Conservation (phyloP, 148 eudicot species). For the Amaranthus hypochondriacus region DNA sequence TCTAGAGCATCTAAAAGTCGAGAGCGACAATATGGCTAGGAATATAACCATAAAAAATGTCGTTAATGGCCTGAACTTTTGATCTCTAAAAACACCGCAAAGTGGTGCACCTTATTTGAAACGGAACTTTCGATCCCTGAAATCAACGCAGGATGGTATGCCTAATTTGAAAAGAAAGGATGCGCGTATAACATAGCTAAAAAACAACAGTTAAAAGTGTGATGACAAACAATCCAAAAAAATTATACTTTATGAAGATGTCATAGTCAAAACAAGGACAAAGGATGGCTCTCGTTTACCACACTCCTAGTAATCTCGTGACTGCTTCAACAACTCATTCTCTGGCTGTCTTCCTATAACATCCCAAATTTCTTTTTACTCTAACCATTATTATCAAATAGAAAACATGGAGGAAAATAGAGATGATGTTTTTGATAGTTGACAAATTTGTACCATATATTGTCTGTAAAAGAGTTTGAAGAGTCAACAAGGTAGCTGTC, state of each 20-base stretch:
- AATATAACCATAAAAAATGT: not conserved
- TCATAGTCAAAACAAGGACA: conserved; percentile 29
- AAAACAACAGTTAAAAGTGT: not conserved
- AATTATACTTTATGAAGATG: conserved; percentile 2
- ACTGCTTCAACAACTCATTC: conserved; percentile 21
- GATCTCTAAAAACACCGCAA: conserved; percentile 5
- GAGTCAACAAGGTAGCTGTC: conserved; percentile 1
- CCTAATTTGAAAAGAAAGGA: not conserved
- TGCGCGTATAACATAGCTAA: not conserved
- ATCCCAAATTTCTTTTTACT: not conserved
- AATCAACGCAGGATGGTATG: not conserved
- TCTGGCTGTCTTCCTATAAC: not conserved
- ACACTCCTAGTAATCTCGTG: conserved; percentile 24
- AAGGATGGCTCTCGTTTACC: conserved; percentile 12
- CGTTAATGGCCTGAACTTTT: not conserved
- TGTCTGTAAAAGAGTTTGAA: not conserved
- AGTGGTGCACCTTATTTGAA: too few relatives aligned
- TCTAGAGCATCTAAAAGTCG: too few relatives aligned
- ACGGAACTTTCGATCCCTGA: not conserved
- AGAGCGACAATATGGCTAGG: not conserved
- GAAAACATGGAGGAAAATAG: not conserved
- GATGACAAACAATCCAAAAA: not conserved
- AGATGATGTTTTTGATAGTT: not conserved
- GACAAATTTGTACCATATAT: conserved; percentile 12
- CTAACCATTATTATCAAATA: not conserved